phyloP scores from a whole-genome alignment of 2,329 filamentous ascomycete genomes.

The Exophiala aquamarina region DNA sequence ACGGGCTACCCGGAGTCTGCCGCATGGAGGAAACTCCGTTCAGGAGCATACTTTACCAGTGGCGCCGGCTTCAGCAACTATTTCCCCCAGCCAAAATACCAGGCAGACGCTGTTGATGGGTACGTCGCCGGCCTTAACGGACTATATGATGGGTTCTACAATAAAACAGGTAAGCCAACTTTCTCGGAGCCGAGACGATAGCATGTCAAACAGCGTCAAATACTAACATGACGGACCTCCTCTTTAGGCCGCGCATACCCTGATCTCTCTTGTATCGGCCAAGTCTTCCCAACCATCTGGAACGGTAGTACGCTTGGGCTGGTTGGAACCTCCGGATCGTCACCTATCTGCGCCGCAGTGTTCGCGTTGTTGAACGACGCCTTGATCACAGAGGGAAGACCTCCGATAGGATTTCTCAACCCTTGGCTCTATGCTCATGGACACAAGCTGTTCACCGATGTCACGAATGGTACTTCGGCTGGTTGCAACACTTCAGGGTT shows the following conservation, averaged over 20 bases:
- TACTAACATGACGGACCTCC: not conserved
- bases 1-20: constrained; percentile 50
- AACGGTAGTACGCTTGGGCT: constrained; percentile 39
- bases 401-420: constrained; percentile 27
- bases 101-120: constrained; percentile 43
- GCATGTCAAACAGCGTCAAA: not conserved
- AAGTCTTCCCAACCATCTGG: constrained; percentile 42
- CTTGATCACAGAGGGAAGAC: constrained; percentile 22
- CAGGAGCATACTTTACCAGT: constrained; percentile 38
- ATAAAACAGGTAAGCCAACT: constrained; percentile 53
- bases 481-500: constrained; percentile 37
- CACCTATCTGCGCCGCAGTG: constrained; percentile 24
- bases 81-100: constrained; percentile 51
- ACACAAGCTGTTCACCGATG: constrained; percentile 32
- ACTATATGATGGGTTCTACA: constrained; percentile 57
- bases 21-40: constrained; percentile 13
- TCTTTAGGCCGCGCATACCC: constrained; percentile 59
- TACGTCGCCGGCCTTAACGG: constrained; percentile 45
- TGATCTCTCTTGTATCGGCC: constrained; percentile 61
- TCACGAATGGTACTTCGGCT: constrained; percentile 32
- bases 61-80: constrained; percentile 50
- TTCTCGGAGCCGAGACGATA: too few relatives aligned
- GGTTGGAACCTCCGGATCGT: constrained; percentile 46
- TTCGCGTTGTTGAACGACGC: constrained; percentile 27
- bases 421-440: constrained; percentile 26